Percentiles rank a stretch among this genome's conserved stretches.
These are phyloP conservation scores for Fusarium kyushuense DNA, from an alignment of 2,329 filamentous ascomycete species.

Conservation along the genomic window DNA sequence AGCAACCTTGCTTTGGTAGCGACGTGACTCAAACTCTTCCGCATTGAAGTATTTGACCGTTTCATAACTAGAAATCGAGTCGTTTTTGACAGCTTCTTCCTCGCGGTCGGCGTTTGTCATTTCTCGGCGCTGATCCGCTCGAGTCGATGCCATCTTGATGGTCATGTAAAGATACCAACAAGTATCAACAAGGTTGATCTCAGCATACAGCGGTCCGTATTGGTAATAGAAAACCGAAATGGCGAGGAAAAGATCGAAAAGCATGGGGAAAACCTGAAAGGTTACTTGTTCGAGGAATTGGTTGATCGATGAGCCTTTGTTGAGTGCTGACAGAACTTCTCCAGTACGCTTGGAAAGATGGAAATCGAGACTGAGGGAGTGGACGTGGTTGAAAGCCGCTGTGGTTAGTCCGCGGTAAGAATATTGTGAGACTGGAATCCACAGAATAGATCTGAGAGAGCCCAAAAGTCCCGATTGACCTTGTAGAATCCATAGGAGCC, in stretches of 20 bases:
- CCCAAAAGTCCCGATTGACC: slow-evolving; percentile 89
- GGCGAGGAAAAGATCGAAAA: slow-evolving; percentile 88
- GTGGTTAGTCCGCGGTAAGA: slow-evolving; percentile 95
- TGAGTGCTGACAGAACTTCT: slow-evolving; percentile 93
- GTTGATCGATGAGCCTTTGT: slow-evolving; percentile 96
- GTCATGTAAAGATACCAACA: slow-evolving; percentile 98
- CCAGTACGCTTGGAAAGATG: slow-evolving; percentile 97
- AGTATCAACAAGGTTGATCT: slow-evolving; percentile 89
- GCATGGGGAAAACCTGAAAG: slow-evolving; percentile 95
- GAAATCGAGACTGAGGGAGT: slow-evolving; percentile 94
- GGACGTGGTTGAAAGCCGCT: slow-evolving; percentile 96
- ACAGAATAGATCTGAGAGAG: slow-evolving; percentile 83
- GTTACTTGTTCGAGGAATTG: slow-evolving; percentile 96
- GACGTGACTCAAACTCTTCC: slow-evolving; percentile 80
- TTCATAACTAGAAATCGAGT: slow-evolving; percentile 99
- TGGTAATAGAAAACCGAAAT: slow-evolving; percentile 78
- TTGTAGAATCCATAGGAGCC: slow-evolving; percentile 86
- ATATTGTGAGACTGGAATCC: slow-evolving; percentile 97
- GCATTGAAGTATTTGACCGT: slow-evolving; percentile 93
- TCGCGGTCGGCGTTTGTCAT: slow-evolving; percentile 97
- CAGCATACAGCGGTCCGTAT: slow-evolving; percentile 79
- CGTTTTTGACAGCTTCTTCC: slow-evolving; percentile 97
- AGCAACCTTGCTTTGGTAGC: slow-evolving; percentile 77
- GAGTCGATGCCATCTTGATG: slow-evolving; percentile 93
- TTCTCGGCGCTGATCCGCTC: slow-evolving; percentile 88